Base-by-base conservation (phyloP, 768 basidiomycete species). In the Royoungia palumana region DNA sequence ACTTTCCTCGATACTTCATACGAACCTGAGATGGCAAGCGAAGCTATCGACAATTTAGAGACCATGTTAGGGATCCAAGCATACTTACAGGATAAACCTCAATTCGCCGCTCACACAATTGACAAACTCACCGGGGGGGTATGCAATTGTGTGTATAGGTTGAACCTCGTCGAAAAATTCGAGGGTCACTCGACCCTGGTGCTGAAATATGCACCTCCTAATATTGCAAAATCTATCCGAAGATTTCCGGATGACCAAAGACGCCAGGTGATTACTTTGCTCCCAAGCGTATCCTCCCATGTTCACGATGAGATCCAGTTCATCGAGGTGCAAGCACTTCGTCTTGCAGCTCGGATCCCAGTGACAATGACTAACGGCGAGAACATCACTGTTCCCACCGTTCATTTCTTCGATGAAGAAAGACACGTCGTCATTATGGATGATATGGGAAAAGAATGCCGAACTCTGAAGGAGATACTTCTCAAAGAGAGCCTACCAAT, bases 341-440 rank as follows among this genome's bases (percentile, higher is more conserved):
- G 58, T 39, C 70, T 72, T 22, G 74, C 80, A 9, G 21, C 65
- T 16, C 62, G 56, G 41, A 67, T n/a, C n/a, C n/a, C n/a, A n/a
- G n/a, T 71, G 60, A 56, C 75, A 20, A 30, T 30, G 2, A 7
- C 30, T 2, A 68, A 70, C 9, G 47, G 46, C 16, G 65, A 74
- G 3, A 43, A 76, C 16, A 71, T 80, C 41, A 74, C 70, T 2
- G 75, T 79, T 5, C 83, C 83, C 2, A 59, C 49, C 6, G 67
- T 85, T 14, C 67, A 77, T 56, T 62, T 70, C 28, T 75, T 78
- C 58, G 83, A 87, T 55, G 61, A 72, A 35, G 67, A 65, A 21
- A 70, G 61, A 10, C 69, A 77, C 51, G 76, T 75, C 13, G 72
- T 86, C 34, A 74, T 87, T 59, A 83, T 86, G 73, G 79, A 83